Evolutionary conservation across 306 rosid species (phyloP).

Genomic region (Inga leiocalycina): DNA sequence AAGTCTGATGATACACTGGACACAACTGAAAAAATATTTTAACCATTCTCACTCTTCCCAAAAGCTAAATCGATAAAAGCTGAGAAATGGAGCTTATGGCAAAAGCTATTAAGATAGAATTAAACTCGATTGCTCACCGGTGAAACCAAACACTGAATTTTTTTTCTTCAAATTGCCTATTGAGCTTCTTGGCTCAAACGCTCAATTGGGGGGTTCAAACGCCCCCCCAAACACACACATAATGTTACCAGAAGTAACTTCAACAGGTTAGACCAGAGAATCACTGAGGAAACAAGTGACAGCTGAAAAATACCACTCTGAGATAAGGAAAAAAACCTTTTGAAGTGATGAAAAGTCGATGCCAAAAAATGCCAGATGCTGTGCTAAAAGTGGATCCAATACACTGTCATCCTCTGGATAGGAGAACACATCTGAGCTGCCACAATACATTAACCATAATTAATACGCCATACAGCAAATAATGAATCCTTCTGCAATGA

Average conservation of each 20-base stretch:
- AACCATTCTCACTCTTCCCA: no score
- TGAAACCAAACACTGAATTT: no score
- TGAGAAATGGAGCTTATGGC: no score
- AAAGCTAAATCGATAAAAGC: no score
- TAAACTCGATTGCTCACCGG: no score
- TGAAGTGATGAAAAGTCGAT: constrained; percentile 88
- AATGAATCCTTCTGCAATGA: constrained; percentile 9
- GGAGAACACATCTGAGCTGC: constrained; percentile 98
- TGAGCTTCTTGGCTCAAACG: no score
- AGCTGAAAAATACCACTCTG: neutral
- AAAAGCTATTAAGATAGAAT: no score
- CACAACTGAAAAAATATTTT: no score
- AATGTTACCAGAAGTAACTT: neutral
- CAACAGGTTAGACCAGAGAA: neutral
- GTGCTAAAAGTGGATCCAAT: constrained; percentile 83
- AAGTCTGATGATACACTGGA: no score
- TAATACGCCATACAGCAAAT: constrained; percentile 40
- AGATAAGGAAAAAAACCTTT: constrained; percentile 63
- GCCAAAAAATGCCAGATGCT: constrained; percentile 94
- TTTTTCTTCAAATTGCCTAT: no score
- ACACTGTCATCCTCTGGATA: constrained; percentile 96
- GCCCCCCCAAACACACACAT: no score
- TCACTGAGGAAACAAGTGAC: constrained; percentile 14
- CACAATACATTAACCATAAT: constrained; percentile 60
- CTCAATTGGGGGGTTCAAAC: no score